phyloP scores from a whole-genome alignment of 495 filamentous ascomycete genomes.

The Penicillium coprophilum region DNA sequence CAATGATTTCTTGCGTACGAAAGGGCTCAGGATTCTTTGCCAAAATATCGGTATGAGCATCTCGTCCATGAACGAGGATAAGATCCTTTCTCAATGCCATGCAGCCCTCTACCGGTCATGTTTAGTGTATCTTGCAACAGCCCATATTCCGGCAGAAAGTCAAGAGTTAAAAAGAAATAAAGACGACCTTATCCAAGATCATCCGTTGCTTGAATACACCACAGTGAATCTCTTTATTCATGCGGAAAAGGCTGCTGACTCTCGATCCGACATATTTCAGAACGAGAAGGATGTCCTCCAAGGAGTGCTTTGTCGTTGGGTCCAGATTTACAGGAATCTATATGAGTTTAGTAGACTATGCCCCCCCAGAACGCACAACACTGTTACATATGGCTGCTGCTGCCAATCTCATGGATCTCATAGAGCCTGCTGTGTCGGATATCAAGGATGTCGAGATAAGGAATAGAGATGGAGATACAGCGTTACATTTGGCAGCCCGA shows the following conservation, averaged over 20 bases:
- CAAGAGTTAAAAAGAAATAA: too few species aligned
- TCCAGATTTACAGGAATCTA: slow-evolving; percentile 1
- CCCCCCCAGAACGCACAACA: too few species aligned
- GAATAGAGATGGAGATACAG: too few species aligned
- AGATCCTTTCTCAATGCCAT: slow-evolving; percentile 7
- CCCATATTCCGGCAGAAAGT: not conserved
- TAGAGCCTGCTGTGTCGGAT: too few species aligned
- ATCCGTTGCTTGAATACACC: slow-evolving; percentile 13
- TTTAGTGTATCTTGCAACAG: slow-evolving; percentile 11
- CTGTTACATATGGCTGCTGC: too few species aligned
- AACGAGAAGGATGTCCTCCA: slow-evolving; percentile 1
- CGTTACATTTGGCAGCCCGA: too few species aligned
- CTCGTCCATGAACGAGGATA: not conserved
- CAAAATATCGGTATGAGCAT: slow-evolving; percentile 5
- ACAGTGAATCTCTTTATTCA: slow-evolving; percentile 16
- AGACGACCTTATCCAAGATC: not conserved
- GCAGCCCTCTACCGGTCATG: slow-evolving; percentile 13
- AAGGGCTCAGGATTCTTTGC: slow-evolving; percentile 22
- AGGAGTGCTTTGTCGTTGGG: slow-evolving; percentile 6
- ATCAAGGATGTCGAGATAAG: too few species aligned
- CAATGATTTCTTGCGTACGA: slow-evolving; percentile 17
- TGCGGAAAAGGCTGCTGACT: slow-evolving; percentile 12
- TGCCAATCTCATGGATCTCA: too few species aligned
- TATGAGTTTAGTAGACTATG: not conserved
- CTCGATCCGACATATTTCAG: too few species aligned